Conservation (phyloP, 768 basidiomycete species). For the Peribolospora baueri region DNA sequence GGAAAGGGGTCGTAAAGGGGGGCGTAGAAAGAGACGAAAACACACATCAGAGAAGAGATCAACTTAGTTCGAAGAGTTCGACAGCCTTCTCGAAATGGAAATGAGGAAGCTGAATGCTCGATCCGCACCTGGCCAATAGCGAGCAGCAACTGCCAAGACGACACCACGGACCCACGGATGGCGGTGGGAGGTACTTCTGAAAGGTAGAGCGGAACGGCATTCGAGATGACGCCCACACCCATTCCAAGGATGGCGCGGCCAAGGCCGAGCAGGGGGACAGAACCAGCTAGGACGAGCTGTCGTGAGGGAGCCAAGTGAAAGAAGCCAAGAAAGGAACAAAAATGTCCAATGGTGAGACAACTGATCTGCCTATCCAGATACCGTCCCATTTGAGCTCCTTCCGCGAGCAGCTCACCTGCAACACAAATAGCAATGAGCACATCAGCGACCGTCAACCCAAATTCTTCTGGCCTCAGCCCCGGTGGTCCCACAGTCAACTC, state of each 20-base stretch:
- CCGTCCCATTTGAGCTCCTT: too few relatives aligned
- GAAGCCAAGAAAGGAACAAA: too few relatives aligned
- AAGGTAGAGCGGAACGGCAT: conserved; percentile 18
- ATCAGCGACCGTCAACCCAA: neutral
- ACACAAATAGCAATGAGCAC: too few relatives aligned
- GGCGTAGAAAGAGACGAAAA: too few relatives aligned
- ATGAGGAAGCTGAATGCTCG: neutral
- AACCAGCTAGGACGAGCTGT: conserved; percentile 9
- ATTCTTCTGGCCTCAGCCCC: too few relatives aligned
- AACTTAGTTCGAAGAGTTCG: neutral
- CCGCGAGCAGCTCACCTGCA: too few relatives aligned
- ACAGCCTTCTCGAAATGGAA: neutral
- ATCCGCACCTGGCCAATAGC: conserved; percentile 16
- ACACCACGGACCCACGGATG: conserved; percentile 18
- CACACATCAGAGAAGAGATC: neutral
- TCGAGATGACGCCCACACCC: conserved; percentile 15
- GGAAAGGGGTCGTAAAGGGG: too few relatives aligned
- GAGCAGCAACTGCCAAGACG: conserved; percentile 19
- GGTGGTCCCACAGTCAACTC: too few relatives aligned
- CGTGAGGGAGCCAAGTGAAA: too few relatives aligned
- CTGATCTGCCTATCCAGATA: too few relatives aligned
- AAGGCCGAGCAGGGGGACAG: conserved; percentile 13
- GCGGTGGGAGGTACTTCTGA: conserved; percentile 18
- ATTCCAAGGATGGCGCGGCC: conserved; percentile 18
- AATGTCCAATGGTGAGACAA: too few relatives aligned